Percentiles rank a stretch among this genome's conserved stretches.
phyloP scores from a whole-genome alignment of 306 rosid genomes.

The Pyrus bretschneideri region DNA sequence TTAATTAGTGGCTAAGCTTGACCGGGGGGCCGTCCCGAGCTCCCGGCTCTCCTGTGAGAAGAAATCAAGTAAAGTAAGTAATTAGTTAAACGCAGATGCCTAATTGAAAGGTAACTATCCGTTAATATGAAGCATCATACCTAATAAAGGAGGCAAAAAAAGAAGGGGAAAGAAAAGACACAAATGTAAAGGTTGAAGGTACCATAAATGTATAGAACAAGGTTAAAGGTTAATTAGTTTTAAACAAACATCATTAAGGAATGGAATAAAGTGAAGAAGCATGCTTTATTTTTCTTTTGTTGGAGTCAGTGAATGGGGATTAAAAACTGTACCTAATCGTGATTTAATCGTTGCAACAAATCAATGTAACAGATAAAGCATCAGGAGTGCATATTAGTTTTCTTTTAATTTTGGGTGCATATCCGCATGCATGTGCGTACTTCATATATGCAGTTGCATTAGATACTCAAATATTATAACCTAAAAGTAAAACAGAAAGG shows the following conservation, averaged over 20 bases:
- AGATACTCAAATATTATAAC: background rate
- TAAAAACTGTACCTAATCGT: background rate
- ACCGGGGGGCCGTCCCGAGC: conserved; percentile 71
- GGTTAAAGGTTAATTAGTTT: conserved; percentile 28
- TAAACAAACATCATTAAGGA: conserved; percentile 29
- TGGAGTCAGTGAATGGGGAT: conserved; percentile 15
- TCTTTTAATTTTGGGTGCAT: background rate
- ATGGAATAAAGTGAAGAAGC: conserved; percentile 55
- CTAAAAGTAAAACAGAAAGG: background rate
- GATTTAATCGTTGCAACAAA: background rate
- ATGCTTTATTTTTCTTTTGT: conserved; percentile 27
- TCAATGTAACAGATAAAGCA: conserved; percentile 57
- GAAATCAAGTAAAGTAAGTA: background rate
- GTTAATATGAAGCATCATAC: background rate
- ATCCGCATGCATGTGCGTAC: background rate
- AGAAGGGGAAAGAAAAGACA: conserved; percentile 36
- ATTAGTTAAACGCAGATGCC: background rate
- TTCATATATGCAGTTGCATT: background rate
- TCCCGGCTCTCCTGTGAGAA: conserved; percentile 63
- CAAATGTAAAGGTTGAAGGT: conserved; percentile 23
- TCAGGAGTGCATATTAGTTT: background rate
- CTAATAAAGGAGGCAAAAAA: conserved; percentile 27
- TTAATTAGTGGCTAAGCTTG: conserved; percentile 24
- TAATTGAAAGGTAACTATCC: background rate
- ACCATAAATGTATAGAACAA: conserved; percentile 15